Base-by-base conservation (phyloP, 148 eudicot genomes). In the Spergularia marina region DNA sequence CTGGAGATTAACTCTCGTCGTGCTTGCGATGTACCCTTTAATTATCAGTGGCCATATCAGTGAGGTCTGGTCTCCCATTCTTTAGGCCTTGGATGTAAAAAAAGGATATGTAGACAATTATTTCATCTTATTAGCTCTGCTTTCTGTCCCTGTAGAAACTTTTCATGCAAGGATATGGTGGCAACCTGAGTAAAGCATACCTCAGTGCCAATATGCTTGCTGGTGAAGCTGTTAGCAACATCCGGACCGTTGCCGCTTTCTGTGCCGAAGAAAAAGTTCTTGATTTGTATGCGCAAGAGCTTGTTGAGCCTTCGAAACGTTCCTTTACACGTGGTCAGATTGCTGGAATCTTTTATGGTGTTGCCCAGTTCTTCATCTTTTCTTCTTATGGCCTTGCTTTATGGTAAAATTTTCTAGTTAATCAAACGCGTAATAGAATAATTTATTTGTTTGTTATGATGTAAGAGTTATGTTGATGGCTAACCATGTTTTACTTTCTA, bases 121-220 rank as follows among this genome's bases (percentile, higher is more conserved):
- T 39, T 15, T 16, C 3, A 6, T 25, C 18, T 23, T 79, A 61
- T 55, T 51, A 20, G 14, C 41, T 21, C 23, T 47, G 8, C 49
- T 23, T 16, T 58, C n/a, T 53, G 17, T 79, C 72, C 70, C 78
- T 82, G 63, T 85, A 95, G 98, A 95, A 92, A 89, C 89, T 95
- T 73, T 95, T 95, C 80, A 95, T 95, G 98, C 83, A 86, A 90
- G 98, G 98, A 60, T 95, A 90, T 77, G 98, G 98, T 63, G 92
- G 90, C 23, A 87, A 95, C 89, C 86, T 95, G 84, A 95, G 86
- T 87, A 95, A 92, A 84, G 97, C 98, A 12, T 95, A 95, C 75
- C 89, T 91, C 16, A 86, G 85, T 82, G 98, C 97, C 34, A 95
- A 95, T 82, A 95, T 92, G 98, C 84, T 95, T 72, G 98, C 98